A percentile compares a stretch with the other conserved stretches of the same genome.
phyloP scores from a whole-genome alignment of 768 basidiomycete species.

The Phaeolepiota aurea region DNA sequence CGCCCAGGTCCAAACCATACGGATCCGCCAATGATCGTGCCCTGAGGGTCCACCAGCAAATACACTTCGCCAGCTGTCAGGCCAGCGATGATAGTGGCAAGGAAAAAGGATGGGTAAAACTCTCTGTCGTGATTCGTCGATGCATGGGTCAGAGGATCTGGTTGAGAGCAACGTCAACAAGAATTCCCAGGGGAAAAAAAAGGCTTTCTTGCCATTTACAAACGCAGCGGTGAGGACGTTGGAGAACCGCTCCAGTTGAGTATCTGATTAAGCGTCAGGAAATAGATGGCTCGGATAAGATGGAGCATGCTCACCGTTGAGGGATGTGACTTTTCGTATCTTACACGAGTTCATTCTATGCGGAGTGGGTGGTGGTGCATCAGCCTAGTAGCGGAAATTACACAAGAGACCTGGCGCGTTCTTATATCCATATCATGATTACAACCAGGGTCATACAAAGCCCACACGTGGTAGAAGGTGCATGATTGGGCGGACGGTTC shows the following conservation, averaged over 20 bases:
- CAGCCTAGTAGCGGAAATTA: no score
- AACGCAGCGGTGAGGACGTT: neutral
- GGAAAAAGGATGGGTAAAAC: neutral
- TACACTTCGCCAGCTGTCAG: neutral
- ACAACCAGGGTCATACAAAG: no score
- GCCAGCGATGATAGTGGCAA: neutral
- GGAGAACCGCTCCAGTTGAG: neutral
- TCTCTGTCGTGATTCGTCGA: neutral
- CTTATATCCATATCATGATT: no score
- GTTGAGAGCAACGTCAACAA: neutral
- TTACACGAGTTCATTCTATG: neutral
- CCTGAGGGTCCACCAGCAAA: neutral
- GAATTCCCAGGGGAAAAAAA: neutral
- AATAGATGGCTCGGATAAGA: neutral
- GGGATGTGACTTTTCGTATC: neutral
- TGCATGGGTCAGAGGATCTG: neutral
- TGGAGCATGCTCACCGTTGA: neutral
- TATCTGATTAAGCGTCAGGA: neutral
- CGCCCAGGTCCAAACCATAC: neutral
- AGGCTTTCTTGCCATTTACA: neutral
- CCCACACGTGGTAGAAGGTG: no score
- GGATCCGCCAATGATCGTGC: neutral
- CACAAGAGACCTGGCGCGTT: no score
- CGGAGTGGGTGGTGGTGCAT: no score
- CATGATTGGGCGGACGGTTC: no score